A percentile compares a stretch with the other conserved stretches of the same genome.
These are phyloP conservation scores for Saturnispora galanensis DNA, from an alignment of 805 yeast species.

Conservation along the genomic window DNA sequence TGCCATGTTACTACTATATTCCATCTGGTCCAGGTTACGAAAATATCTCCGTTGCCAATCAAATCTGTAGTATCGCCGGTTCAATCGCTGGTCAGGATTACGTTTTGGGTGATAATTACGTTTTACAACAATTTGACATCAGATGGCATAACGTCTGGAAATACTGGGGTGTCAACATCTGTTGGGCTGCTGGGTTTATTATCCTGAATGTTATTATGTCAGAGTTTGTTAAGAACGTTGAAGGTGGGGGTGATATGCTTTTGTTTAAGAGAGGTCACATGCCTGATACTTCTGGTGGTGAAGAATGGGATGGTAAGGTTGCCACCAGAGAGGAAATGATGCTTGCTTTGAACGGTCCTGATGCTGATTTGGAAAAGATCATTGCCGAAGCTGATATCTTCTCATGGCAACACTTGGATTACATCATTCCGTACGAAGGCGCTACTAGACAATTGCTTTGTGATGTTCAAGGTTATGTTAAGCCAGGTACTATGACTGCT, in stretches of 20 bases:
- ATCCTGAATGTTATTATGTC: slow-evolving; percentile 22
- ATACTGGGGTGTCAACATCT: slow-evolving; percentile 38
- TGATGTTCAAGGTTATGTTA: slow-evolving; percentile 34
- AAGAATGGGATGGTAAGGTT: slow-evolving; percentile 24
- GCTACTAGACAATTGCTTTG: slow-evolving; percentile 33
- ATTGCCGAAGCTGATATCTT: slow-evolving; percentile 36
- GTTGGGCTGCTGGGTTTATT: slow-evolving; percentile 37
- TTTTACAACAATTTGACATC: slow-evolving; percentile 32
- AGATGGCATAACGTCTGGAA: slow-evolving; percentile 36
- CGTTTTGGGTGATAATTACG: slow-evolving; percentile 45
- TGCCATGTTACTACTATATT: slow-evolving; percentile 37
- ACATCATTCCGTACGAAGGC: slow-evolving; percentile 43
- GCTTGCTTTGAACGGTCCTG: slow-evolving; percentile 18
- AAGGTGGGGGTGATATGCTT: slow-evolving; percentile 28
- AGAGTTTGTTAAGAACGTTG: slow-evolving; percentile 26
- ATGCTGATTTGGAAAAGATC: slow-evolving; percentile 26
- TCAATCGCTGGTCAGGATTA: slow-evolving; percentile 20
- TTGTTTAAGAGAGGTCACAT: slow-evolving; percentile 35
- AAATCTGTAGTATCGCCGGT: slow-evolving; percentile 45
- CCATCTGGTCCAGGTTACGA: slow-evolving; percentile 50
- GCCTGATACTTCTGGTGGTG: slow-evolving; percentile 23
- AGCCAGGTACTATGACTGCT: slow-evolving; percentile 51
- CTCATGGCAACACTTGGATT: slow-evolving; percentile 55
- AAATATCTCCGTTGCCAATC: slow-evolving; percentile 28
- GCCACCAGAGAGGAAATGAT: slow-evolving; percentile 20